Base-by-base conservation (phyloP, 2,329 filamentous ascomycete species). In the Diaporthe nobilis region DNA sequence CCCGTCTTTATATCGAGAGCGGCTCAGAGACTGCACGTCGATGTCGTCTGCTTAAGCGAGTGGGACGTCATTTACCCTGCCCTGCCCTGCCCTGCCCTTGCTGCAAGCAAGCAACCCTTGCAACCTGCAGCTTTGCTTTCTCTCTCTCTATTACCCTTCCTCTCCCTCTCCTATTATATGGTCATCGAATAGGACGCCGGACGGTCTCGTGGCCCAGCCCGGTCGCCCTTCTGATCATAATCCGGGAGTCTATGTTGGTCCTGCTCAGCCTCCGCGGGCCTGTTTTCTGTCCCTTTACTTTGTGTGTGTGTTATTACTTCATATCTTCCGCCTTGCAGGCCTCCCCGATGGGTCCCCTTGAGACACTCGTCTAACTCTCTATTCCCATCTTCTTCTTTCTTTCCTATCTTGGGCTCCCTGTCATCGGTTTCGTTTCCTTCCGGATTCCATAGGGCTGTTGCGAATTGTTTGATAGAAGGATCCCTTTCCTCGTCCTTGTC, bases 1-100 rank as follows among this genome's bases (percentile, higher is more conserved):
- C n/a, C 49, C 57, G 47, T 55, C 37, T 73, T 53, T 53, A 73
- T 73, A 51, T 73, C 58, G 71, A 57, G 58, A 42, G 71, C 71
- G 71, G 71, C 71, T 73, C 71, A 73, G 71, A 65, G 71, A 57
- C 49, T 65, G 47, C 58, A 73, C 60, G 42, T 47, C 55, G n/a
- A 12, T 47, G 37, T 49, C 68, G 68, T 57, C 68, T 71, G 65
- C 65, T 44, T 55, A 75, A 72, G 58, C 68, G 74, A 67, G 70
- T 68, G 74, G 42, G 70, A 73, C 74, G 68, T 75, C 70, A 73
- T 73, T 75, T 74, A 49, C 53, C 57, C 49, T 74, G 51, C 68
- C 71, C 55, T 61, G 57, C 22, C 55, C 57, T 53, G 17, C 39
- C 65, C 44, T 53, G 67, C 47, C 47, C 7, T 42, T 22, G 13